These are phyloP conservation scores for Talaromyces sp. DNA, from an alignment of 2,329 filamentous ascomycete genomes.

Conservation along the genomic window DNA sequence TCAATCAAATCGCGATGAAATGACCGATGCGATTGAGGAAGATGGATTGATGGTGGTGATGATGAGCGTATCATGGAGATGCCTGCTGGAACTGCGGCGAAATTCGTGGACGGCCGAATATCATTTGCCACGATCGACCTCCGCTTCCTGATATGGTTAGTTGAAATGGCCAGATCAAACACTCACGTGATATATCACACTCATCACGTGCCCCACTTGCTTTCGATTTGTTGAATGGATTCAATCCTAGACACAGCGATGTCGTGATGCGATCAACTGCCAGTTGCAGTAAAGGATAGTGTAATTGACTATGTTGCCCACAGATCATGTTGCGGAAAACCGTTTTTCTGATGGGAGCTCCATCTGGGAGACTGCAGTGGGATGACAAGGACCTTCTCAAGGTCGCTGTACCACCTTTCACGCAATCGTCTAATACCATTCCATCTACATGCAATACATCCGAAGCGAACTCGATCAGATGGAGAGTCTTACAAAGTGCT, in stretches of 20 bases:
- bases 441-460: constrained; percentile 11
- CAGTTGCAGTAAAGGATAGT: not conserved
- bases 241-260: not conserved
- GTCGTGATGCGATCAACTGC: not conserved
- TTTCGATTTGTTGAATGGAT: not conserved
- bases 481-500: constrained; percentile 28
- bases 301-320: constrained; percentile 9
- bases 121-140: constrained; percentile 27
- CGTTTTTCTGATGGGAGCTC: constrained; percentile 61
- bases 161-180: not conserved
- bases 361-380: constrained; percentile 55
- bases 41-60: constrained; percentile 20
- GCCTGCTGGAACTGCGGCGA: constrained; percentile 28
- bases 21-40: constrained; percentile 17
- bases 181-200: not conserved
- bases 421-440: constrained; percentile 2
- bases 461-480: constrained; percentile 24
- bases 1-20: constrained; percentile 19
- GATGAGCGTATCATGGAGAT: constrained; percentile 17
- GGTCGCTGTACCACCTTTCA: constrained; percentile 40
- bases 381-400: constrained; percentile 49
- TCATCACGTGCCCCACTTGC: not conserved
- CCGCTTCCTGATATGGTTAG: constrained; percentile 22
- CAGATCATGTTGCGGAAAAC: constrained; percentile 29
- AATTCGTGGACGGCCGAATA: constrained; percentile 22